Percentiles rank a stretch among this genome's conserved stretches.
Evolutionary conservation across 306 rosid species (phyloP).

Genomic region (Herpetospermum pedunculosum): DNA sequence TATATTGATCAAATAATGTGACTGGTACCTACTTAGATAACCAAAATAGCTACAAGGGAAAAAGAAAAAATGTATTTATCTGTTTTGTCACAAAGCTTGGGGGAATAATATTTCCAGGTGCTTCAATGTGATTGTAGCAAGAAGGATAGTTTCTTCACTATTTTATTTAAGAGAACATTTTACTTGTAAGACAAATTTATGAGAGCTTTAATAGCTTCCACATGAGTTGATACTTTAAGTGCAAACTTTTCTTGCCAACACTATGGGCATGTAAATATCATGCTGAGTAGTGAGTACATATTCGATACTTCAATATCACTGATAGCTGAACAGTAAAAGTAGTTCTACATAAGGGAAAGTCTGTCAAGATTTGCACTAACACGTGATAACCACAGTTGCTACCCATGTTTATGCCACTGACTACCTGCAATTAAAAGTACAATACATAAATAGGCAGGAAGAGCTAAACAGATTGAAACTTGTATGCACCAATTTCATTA

Average conservation of each 20-base stretch:
- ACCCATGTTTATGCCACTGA: constrained; percentile 96
- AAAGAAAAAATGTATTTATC: too few species aligned
- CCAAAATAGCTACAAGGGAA: neutral
- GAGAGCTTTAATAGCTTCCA: neutral
- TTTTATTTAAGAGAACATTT: neutral
- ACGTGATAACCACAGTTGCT: constrained; percentile 84
- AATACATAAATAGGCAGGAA: constrained; percentile 11
- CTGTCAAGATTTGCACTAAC: constrained; percentile 27
- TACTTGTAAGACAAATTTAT: neutral
- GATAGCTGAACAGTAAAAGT: neutral
- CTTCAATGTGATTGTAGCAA: neutral
- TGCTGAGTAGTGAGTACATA: neutral
- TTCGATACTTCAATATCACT: neutral
- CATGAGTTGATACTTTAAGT: neutral
- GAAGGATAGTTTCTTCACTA: neutral
- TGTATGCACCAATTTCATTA: neutral
- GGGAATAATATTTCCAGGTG: neutral
- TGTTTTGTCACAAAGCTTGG: neutral
- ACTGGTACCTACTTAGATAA: neutral
- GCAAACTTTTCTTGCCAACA: neutral
- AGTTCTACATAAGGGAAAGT: neutral
- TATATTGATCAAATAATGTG: neutral
- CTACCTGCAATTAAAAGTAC: constrained; percentile 37
- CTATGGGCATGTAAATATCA: neutral
- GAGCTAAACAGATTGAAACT: neutral